Conservation (phyloP, 805 yeast genomes). For the Kuraishia cidri region DNA sequence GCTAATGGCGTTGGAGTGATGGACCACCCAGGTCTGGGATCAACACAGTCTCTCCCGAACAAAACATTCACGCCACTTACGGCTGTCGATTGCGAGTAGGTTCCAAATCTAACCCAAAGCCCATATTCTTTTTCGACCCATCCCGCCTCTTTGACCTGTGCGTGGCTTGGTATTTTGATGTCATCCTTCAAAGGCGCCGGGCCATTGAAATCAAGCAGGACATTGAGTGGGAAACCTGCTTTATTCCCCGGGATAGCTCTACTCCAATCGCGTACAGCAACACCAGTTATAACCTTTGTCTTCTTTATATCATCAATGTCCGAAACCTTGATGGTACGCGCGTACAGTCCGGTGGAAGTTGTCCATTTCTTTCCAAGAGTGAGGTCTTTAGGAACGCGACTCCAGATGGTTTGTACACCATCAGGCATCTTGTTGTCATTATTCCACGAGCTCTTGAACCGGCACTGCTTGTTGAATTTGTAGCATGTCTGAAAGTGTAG, state of each 20-base stretch:
- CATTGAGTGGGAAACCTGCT: slow-evolving; percentile 4
- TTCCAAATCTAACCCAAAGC: slow-evolving; percentile 53
- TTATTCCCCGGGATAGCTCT: slow-evolving; percentile 3
- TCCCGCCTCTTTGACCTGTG: slow-evolving; percentile 26
- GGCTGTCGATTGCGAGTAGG: slow-evolving; percentile 20
- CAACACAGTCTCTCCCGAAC: slow-evolving; percentile 66
- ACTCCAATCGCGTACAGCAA: slow-evolving; percentile 8
- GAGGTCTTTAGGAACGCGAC: slow-evolving; percentile 12
- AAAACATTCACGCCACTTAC: slow-evolving; percentile 58
- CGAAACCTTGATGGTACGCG: slow-evolving; percentile 5
- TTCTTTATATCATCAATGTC: slow-evolving; percentile 3
- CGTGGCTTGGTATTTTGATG: slow-evolving; percentile 5
- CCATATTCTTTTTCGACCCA: slow-evolving; percentile 42
- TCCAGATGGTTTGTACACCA: slow-evolving; percentile 5
- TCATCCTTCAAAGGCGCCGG: not conserved
- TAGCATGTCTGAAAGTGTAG: slow-evolving; percentile 2
- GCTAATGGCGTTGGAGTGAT: slow-evolving; percentile 15
- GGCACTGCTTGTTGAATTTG: not conserved
- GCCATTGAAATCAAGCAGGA: slow-evolving; percentile 5
- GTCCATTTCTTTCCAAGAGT: slow-evolving; percentile 7
- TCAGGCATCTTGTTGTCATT: not conserved
- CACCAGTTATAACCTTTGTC: slow-evolving; percentile 6
- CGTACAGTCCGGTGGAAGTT: slow-evolving; percentile 7
- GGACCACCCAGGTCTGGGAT: slow-evolving; percentile 71
- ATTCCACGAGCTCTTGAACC: not conserved